Evolutionary conservation across 345 rosid species (phyloP).

Genomic region (Citrus mangshanensis): DNA sequence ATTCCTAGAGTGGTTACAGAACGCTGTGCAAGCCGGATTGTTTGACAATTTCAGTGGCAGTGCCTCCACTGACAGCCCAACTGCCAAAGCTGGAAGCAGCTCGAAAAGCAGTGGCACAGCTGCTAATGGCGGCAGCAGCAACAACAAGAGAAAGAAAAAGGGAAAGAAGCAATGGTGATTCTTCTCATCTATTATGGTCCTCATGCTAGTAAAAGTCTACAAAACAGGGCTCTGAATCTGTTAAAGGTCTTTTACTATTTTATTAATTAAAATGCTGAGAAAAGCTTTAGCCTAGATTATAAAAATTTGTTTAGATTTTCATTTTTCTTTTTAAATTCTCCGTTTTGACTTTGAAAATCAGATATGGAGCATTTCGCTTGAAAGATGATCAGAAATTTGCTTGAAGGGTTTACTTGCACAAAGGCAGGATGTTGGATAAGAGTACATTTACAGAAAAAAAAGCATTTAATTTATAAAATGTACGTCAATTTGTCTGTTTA

Average conservation of each 20-base stretch:
- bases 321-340: not conserved
- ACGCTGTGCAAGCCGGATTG: slow-evolving; percentile 73
- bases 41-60: slow-evolving; percentile 50
- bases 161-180: slow-evolving; percentile 81
- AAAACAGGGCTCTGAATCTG: not conserved
- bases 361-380: not conserved
- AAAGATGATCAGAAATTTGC: not conserved
- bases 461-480: no score
- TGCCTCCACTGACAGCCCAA: slow-evolving; percentile 35
- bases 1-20: slow-evolving; percentile 83
- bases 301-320: slow-evolving; percentile 26
- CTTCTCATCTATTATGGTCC: not conserved
- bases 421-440: not conserved
- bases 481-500: no score
- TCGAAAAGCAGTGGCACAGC: slow-evolving; percentile 34
- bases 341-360: not conserved
- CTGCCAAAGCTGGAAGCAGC: slow-evolving; percentile 37
- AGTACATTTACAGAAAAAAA: not conserved
- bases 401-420: not conserved
- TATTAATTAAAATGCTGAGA: not conserved
- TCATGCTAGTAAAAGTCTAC: slow-evolving; percentile 6
- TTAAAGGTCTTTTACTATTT: slow-evolving; percentile 8
- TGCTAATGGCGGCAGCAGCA: slow-evolving; percentile 32
- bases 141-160: slow-evolving; percentile 72
- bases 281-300: slow-evolving; percentile 6